These are phyloP conservation scores for Naganishia sp. DNA, from an alignment of 1,284 basidiomycete genomes.

Conservation along the genomic window DNA sequence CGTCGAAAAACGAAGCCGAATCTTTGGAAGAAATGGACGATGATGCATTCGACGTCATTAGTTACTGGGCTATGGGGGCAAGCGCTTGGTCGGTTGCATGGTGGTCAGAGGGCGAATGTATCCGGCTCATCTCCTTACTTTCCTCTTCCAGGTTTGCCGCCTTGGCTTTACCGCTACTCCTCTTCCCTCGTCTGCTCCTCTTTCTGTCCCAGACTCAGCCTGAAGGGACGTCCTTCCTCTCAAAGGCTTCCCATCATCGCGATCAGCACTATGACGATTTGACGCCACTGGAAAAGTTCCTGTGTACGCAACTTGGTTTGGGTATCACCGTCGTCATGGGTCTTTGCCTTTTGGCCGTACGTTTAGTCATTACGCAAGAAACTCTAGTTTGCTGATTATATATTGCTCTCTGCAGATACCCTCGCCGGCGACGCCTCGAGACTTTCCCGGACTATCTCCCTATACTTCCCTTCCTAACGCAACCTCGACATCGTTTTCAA, in stretches of 20 bases:
- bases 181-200: slow-evolving; percentile 51
- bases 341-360: slow-evolving; percentile 40
- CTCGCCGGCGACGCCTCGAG: slow-evolving; percentile 22
- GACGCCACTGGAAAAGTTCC: slow-evolving; percentile 47
- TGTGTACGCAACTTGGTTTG: slow-evolving; percentile 44
- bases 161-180: slow-evolving; percentile 48
- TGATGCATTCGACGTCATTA: slow-evolving; percentile 34
- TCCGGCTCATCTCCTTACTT: neutral
- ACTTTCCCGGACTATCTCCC: slow-evolving; percentile 30
- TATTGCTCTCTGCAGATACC: slow-evolving; percentile 20
- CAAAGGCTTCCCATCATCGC: slow-evolving; percentile 32
- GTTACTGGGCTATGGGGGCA: slow-evolving; percentile 34
- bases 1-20: neutral
- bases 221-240: slow-evolving; percentile 6
- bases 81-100: slow-evolving; percentile 16
- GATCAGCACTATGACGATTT: slow-evolving; percentile 48
- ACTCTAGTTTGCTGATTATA: neutral
- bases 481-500: slow-evolving; percentile 36
- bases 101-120: neutral
- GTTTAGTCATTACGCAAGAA: neutral
- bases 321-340: slow-evolving; percentile 45
- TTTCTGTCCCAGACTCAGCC: slow-evolving; percentile 48
- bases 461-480: slow-evolving; percentile 21
- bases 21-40: neutral
- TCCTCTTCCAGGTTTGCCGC: slow-evolving; percentile 36